Conservation (phyloP, 371 early-diverging fungal species). For the Mucor mucedo region DNA sequence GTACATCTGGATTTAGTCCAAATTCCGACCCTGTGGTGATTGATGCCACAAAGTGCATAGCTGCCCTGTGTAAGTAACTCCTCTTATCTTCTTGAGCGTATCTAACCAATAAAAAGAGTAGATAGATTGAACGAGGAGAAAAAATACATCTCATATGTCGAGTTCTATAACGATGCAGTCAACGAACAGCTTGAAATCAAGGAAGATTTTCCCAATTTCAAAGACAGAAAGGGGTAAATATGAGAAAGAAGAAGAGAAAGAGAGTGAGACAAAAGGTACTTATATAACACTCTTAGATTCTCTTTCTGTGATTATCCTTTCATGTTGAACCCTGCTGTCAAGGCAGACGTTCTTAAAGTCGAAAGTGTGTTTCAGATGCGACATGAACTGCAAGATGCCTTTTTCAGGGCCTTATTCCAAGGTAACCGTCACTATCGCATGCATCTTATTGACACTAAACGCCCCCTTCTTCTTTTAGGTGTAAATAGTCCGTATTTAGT, state of each 20-base stretch:
- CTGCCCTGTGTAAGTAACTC: conserved; percentile 45
- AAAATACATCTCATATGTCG: conserved; percentile 52
- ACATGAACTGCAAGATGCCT: conserved; percentile 71
- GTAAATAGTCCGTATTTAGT: conserved; percentile 86
- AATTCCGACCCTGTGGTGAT: conserved; percentile 50
- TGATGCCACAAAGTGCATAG: conserved; percentile 50
- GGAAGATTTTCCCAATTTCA: conserved; percentile 81
- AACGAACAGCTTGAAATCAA: conserved; percentile 82
- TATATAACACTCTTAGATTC: conserved; percentile 42
- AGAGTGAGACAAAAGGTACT: neutral
- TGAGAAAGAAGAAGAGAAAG: neutral
- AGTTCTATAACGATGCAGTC: conserved; percentile 78
- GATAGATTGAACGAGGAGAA: conserved; percentile 55
- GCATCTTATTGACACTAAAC: neutral
- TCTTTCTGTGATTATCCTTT: conserved; percentile 85
- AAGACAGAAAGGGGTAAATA: conserved; percentile 65
- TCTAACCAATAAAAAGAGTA: conserved; percentile 9
- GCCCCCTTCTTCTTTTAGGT: conserved; percentile 39
- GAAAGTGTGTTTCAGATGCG: conserved; percentile 85
- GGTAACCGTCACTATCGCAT: conserved; percentile 23
- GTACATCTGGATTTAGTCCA: conserved; percentile 26
- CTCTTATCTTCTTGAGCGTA: neutral
- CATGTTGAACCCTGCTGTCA: conserved; percentile 76
- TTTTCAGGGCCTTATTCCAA: conserved; percentile 87
- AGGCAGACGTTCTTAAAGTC: conserved; percentile 80